These are phyloP conservation scores for Echites panduratus DNA, from an alignment of 257 asterid species.

Conservation along the genomic window DNA sequence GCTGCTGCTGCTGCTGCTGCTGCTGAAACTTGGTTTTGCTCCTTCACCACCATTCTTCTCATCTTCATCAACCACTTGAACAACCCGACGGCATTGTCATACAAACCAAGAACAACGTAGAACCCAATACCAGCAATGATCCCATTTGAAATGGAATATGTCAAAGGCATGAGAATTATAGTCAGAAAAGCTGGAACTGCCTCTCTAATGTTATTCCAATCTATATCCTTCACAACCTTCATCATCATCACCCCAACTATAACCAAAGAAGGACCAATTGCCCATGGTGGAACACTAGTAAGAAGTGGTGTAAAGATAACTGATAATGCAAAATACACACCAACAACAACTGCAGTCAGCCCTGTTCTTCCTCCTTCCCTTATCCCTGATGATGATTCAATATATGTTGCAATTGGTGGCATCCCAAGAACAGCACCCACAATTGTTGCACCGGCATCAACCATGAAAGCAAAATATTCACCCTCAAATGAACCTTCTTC, in stretches of 20 bases:
- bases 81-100: slow-evolving; percentile 29
- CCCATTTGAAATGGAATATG: slow-evolving; percentile 75
- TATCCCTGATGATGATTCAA: slow-evolving; percentile 73
- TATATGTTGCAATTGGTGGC: slow-evolving; percentile 58
- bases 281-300: slow-evolving; percentile 78
- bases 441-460: slow-evolving; percentile 64
- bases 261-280: slow-evolving; percentile 74
- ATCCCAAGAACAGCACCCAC: slow-evolving; percentile 67
- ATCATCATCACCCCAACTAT: slow-evolving; percentile 81
- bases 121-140: slow-evolving; percentile 69
- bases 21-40: too few relatives aligned
- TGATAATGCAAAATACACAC: slow-evolving; percentile 50
- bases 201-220: slow-evolving; percentile 55
- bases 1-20: too few relatives aligned
- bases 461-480: slow-evolving; percentile 73
- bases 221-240: slow-evolving; percentile 63
- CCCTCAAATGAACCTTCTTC: slow-evolving; percentile 55
- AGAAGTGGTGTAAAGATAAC: slow-evolving; percentile 53
- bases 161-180: slow-evolving; percentile 61
- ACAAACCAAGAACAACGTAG: slow-evolving; percentile 42
- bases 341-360: slow-evolving; percentile 59
- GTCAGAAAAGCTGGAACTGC: slow-evolving; percentile 76
- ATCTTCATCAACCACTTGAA: too few relatives aligned
- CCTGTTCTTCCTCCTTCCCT: slow-evolving; percentile 77
- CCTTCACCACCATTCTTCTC: too few relatives aligned